Evolutionary conservation across 768 basidiomycete species (phyloP).

Genomic region (Mycena rebaudengoi): DNA sequence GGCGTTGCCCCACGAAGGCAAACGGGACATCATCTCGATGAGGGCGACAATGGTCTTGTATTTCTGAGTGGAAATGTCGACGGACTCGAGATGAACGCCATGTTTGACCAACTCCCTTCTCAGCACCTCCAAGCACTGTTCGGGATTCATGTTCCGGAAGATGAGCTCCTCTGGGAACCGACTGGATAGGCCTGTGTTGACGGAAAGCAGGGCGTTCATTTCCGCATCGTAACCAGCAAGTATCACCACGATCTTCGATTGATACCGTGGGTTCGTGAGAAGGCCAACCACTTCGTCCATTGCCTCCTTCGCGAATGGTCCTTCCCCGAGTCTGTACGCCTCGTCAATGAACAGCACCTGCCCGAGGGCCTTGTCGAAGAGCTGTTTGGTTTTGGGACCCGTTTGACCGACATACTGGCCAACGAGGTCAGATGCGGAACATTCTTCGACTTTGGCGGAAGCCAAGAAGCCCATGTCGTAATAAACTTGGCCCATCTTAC

Average conservation of each 20-base stretch:
- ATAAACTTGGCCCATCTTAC: slow-evolving; percentile 61
- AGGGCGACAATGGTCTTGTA: slow-evolving; percentile 47
- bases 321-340: slow-evolving; percentile 69
- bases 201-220: slow-evolving; percentile 65
- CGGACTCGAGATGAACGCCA: slow-evolving; percentile 45
- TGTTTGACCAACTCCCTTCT: slow-evolving; percentile 55
- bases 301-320: slow-evolving; percentile 74
- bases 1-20: slow-evolving; percentile 75
- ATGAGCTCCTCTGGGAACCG: slow-evolving; percentile 70
- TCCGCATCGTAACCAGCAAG: slow-evolving; percentile 76
- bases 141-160: slow-evolving; percentile 60
- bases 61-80: slow-evolving; percentile 36
- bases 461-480: slow-evolving; percentile 61
- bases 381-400: slow-evolving; percentile 67
- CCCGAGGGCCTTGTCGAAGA: slow-evolving; percentile 72
- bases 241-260: slow-evolving; percentile 68
- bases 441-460: slow-evolving; percentile 65
- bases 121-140: slow-evolving; percentile 60
- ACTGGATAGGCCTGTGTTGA: slow-evolving; percentile 72
- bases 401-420: slow-evolving; percentile 78
- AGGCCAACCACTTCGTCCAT: slow-evolving; percentile 74
- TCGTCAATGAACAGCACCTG: slow-evolving; percentile 78
- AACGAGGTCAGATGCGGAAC: slow-evolving; percentile 75
- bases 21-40: slow-evolving; percentile 49
- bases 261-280: slow-evolving; percentile 66